Evolutionary conservation across 257 asterid species (phyloP).

Genomic region (Eustoma russellianum): DNA sequence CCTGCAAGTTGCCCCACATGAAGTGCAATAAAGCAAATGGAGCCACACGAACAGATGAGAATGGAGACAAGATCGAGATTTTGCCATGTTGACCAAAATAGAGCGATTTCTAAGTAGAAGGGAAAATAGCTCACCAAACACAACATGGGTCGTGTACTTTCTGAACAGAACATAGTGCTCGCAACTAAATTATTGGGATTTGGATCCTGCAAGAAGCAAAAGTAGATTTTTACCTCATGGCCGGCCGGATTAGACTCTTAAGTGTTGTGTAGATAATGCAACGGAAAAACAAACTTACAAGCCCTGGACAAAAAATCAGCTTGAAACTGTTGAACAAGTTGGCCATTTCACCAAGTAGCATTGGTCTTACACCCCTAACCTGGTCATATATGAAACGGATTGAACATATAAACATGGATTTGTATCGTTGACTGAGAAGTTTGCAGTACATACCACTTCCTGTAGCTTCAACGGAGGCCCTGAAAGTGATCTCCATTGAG

Average conservation of each 20-base stretch:
- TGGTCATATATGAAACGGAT: slow-evolving; percentile 28
- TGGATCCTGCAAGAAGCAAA: slow-evolving; percentile 61
- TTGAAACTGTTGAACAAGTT: slow-evolving; percentile 56
- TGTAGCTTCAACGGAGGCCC: slow-evolving; percentile 95
- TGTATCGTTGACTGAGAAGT: not conserved
- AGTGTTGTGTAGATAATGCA: not conserved
- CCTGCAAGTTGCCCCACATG: slow-evolving; percentile 26
- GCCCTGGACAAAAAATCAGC: slow-evolving; percentile 72
- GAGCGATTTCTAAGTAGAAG: not conserved
- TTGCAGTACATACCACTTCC: slow-evolving; percentile 62
- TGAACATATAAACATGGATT: slow-evolving; percentile 1
- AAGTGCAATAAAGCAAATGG: not conserved
- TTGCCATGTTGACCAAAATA: not conserved
- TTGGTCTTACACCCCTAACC: slow-evolving; percentile 89
- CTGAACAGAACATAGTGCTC: slow-evolving; percentile 83
- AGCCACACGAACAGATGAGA: not conserved
- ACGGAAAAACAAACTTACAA: slow-evolving; percentile 38
- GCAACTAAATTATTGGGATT: slow-evolving; percentile 81
- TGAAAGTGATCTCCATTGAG: slow-evolving; percentile 93
- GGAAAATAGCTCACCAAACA: slow-evolving; percentile 64
- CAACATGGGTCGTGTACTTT: slow-evolving; percentile 81
- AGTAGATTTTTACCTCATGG: not conserved
- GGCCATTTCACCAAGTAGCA: slow-evolving; percentile 73
- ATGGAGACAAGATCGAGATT: not conserved
- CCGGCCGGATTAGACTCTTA: slow-evolving; percentile 2